phyloP scores from a whole-genome alignment of 2,329 filamentous ascomycete genomes.

The Trichoderma pleuroti region DNA sequence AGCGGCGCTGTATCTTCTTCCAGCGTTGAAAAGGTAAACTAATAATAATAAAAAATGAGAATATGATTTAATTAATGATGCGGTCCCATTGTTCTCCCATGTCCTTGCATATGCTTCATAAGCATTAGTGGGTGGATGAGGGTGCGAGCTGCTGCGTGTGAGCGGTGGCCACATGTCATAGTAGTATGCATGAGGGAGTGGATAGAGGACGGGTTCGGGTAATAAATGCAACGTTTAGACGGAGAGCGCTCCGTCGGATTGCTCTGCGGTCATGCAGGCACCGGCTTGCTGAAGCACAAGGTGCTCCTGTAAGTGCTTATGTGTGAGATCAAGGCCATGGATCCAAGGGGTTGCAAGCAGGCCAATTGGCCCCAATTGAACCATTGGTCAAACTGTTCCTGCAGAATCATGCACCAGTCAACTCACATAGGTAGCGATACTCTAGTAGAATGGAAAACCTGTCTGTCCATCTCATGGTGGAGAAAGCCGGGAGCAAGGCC shows the following conservation, averaged over 20 bases:
- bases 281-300: background rate
- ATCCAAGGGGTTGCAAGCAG: background rate
- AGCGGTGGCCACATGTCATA: background rate
- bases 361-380: conserved; percentile 5
- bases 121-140: background rate
- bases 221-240: background rate
- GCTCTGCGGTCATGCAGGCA: background rate
- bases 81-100: background rate
- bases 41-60: background rate
- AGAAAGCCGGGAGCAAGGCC: background rate
- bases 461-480: background rate
- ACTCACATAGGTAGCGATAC: background rate
- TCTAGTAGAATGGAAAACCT: background rate
- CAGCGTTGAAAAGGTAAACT: conserved; percentile 4
- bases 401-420: background rate
- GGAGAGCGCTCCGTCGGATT: background rate
- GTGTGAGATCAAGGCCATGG: background rate
- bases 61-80: background rate
- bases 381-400: background rate
- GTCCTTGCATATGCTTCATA: background rate
- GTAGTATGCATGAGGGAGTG: background rate
- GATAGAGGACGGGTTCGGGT: background rate
- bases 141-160: background rate
- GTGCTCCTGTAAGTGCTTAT: background rate
- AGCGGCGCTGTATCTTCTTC: conserved; percentile 23